Base-by-base conservation (phyloP, 768 basidiomycete species). In the Kwoniella newhampshirensis region DNA sequence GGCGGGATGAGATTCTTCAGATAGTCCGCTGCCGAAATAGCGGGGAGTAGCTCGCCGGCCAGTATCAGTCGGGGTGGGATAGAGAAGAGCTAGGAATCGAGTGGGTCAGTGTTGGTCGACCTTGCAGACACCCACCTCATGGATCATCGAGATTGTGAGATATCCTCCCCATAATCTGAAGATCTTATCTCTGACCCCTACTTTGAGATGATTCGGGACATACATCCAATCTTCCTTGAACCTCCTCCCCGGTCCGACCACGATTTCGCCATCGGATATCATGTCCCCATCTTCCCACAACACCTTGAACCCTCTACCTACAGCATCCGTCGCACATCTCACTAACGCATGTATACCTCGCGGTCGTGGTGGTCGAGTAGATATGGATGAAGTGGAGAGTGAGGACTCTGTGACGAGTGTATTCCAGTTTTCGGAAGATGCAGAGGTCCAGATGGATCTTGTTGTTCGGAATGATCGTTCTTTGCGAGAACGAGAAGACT, bases 401-500 rank as follows among this genome's bases (percentile, higher is more conserved):
- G 58, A 4, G 3, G 62, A 63, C 2, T 57, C 59, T 2, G 64
- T 55, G 11, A 72, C 51, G 13, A 72, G 49, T 21, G 62, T 50
- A 30, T 68, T 63, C 70, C 67, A 72, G 41, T 72, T 65, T 28
- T 68, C 67, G n/a, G 32, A n/a, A n/a, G n/a, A n/a, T n/a, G 51
- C 45, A 0, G 62, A 55, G 27, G 60, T 72, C 62, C 62, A 72
- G 42, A 72, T 51, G 7, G 64, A 64, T 20, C 61, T 7, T n/a
- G 6, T 42, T n/a, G n/a, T 23, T 8, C 21, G n/a, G n/a, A n/a
- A n/a, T n/a, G n/a, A n/a, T n/a, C n/a, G n/a, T n/a, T n/a, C n/a
- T n/a, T n/a, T n/a, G n/a, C n/a, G n/a, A n/a, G n/a, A n/a, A n/a
- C n/a, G n/a, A n/a, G n/a, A n/a, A n/a, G n/a, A n/a, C n/a, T 42